Percentiles rank a stretch among this genome's conserved stretches.
Evolutionary conservation across 805 yeast species (phyloP).

Genomic region (Tetrapisispora namnaoensis): DNA sequence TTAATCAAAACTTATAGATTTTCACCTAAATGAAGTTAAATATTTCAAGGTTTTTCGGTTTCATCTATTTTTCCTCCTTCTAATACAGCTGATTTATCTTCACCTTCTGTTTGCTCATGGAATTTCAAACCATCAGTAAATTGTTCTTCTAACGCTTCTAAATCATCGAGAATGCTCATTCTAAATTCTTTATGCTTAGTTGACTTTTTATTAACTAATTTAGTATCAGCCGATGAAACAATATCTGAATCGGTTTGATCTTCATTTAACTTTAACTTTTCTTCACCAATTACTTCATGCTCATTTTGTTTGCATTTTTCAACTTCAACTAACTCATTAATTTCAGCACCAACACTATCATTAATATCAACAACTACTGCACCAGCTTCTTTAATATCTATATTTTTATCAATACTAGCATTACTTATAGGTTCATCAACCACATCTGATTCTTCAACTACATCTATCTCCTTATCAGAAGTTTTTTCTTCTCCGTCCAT

Average conservation of each 20-base stretch:
- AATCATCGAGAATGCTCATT: not conserved
- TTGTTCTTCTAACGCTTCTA: constrained; percentile 1
- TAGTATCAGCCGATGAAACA: not conserved
- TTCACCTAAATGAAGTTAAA: too few species aligned
- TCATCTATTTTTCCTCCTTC: too few species aligned
- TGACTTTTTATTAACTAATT: not conserved
- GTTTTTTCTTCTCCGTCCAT: too few species aligned
- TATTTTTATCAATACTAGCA: not conserved
- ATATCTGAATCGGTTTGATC: not conserved
- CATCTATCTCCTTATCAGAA: too few species aligned
- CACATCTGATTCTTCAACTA: too few species aligned
- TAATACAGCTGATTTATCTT: too few species aligned
- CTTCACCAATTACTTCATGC: not conserved
- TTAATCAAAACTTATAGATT: too few species aligned
- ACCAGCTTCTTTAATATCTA: not conserved
- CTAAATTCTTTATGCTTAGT: not conserved
- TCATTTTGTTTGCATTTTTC: not conserved
- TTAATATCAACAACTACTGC: not conserved
- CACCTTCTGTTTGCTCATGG: not conserved
- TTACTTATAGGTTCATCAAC: not conserved
- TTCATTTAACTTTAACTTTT: not conserved
- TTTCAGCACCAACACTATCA: not conserved
- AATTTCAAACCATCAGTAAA: not conserved
- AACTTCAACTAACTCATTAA: not conserved
- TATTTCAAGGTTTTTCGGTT: too few species aligned